A percentile compares a stretch with the other conserved stretches of the same genome.
phyloP scores from a whole-genome alignment of 352 stramenopile species.

The Globisporangium cederbergense region DNA sequence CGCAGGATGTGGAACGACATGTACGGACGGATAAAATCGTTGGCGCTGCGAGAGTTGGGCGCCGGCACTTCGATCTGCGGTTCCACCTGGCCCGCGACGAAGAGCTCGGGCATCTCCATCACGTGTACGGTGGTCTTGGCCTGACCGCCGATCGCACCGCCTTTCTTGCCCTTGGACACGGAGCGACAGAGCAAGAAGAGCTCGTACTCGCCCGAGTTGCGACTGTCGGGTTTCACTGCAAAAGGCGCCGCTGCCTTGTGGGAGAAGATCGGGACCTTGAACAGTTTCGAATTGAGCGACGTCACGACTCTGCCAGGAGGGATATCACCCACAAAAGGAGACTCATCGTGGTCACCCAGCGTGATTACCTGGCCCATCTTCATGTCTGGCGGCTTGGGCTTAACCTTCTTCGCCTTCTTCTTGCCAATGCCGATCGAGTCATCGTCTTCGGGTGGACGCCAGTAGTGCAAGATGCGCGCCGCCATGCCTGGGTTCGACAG shows the following conservation, averaged over 20 bases:
- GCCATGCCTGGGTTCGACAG: constrained; percentile 81
- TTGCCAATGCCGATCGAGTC: constrained; percentile 48
- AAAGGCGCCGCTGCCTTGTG: constrained; percentile 62
- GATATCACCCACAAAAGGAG: constrained; percentile 80
- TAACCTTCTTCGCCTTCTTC: constrained; percentile 71
- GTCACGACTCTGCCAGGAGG: constrained; percentile 70
- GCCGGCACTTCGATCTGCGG: constrained; percentile 81
- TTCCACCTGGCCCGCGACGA: constrained; percentile 75
- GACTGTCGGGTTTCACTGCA: constrained; percentile 30
- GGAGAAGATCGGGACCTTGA: constrained; percentile 80
- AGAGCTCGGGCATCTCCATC: constrained; percentile 76
- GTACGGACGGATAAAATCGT: constrained; percentile 85
- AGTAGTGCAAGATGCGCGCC: constrained; percentile 83
- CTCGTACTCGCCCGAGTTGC: constrained; percentile 44
- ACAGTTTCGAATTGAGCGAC: constrained; percentile 79
- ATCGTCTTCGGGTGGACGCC: constrained; percentile 58
- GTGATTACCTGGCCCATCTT: constrained; percentile 83
- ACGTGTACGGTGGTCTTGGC: constrained; percentile 70
- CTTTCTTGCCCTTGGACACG: constrained; percentile 75
- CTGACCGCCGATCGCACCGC: constrained; percentile 21
- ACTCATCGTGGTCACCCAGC: constrained; percentile 74
- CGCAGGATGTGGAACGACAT: constrained; percentile 86
- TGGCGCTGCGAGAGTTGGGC: constrained; percentile 73
- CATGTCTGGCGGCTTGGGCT: constrained; percentile 71
- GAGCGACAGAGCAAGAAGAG: constrained; percentile 73